Evolutionary conservation across 2,329 filamentous ascomycete species (phyloP), one percentile per base, ranked within the genome.

Genomic region (Microdochium paspali): DNA sequence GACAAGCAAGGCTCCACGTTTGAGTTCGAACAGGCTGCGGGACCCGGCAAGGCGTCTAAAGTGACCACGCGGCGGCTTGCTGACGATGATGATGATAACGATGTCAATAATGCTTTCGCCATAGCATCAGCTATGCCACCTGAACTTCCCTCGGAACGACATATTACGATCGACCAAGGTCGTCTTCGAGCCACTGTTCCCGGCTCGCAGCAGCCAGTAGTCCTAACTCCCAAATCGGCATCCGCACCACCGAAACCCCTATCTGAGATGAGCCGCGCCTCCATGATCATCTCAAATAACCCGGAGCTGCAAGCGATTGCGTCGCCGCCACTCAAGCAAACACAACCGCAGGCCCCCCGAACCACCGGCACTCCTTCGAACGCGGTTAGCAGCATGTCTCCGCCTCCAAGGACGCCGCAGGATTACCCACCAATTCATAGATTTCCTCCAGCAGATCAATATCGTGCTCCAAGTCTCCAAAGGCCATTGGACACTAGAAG

Each of bases 1-100:
- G 90, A 97, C 52, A 80, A 87, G 51, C 20, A 40, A 18, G 86
- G 87, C 3, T 69, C 80, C 51, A 90, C 88, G 50, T 96, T 96
- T 57, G 84, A 91, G 47, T 96, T 96, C 61, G 84, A 87, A 50
- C 68, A 73, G 13, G 62, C 73, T n/a, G 65, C 70, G 6, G 70
- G 75, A 23, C 66, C 69, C 32, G 64, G 63, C 52, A 67, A 71
- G 10, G 66, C 68, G 35, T 66, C 77, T 25, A 73, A 74, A 18
- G 72, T 76, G 46, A 64, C 88, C 15, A 80, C 76, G 26, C 79
- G 86, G 58, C 76, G 80, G 51, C 79, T 93, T 9, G 80, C 85
- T 1, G 82, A 90, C 58, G 85, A 84, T 32, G 68, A 95, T 44
- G 89, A 87, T 3, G 90, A 96, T 58, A 84, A 95, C 35, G 35